These are phyloP conservation scores for Chalciporus sp. DNA, from an alignment of 1,284 basidiomycete genomes.

Conservation along the genomic window DNA sequence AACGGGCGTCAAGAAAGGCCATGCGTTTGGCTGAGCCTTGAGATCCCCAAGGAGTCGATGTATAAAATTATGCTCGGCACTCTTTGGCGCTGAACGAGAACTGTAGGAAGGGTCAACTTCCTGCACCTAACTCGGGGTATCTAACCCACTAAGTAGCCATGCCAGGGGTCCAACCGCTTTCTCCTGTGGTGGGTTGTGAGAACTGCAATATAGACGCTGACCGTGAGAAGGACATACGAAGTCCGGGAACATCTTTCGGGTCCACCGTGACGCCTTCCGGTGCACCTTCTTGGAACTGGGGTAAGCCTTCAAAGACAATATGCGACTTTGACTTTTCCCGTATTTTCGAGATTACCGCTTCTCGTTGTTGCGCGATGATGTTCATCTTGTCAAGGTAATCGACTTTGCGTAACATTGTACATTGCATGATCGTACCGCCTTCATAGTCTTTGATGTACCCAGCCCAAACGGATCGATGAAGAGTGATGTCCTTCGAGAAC, in stretches of 20 bases:
- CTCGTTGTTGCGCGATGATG: constrained; percentile 83
- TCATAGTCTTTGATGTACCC: constrained; percentile 99
- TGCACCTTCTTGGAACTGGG: constrained; percentile 70
- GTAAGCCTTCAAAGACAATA: constrained; percentile 82
- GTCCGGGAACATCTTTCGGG: constrained; percentile 80
- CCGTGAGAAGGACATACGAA: constrained; percentile 54
- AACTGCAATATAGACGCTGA: constrained; percentile 4
- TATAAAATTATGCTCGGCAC: constrained; percentile 68
- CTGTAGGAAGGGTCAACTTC: constrained; percentile 26
- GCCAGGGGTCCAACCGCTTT: constrained; percentile 92
- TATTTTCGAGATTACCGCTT: constrained; percentile 89
- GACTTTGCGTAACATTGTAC: constrained; percentile 90
- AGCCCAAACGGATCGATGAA: constrained; percentile 92
- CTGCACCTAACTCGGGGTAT: background rate
- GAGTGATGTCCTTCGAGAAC: constrained; percentile 95
- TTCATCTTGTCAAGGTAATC: constrained; percentile 87
- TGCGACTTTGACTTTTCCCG: constrained; percentile 87
- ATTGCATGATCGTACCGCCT: constrained; percentile 99
- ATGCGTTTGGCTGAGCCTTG: constrained; percentile 79
- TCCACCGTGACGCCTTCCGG: constrained; percentile 54
- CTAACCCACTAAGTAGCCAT: constrained; percentile 74
- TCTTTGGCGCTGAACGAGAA: constrained; percentile 50
- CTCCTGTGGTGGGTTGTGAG: constrained; percentile 49
- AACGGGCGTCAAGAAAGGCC: constrained; percentile 89
- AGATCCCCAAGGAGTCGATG: constrained; percentile 85